A percentile compares a stretch with the other conserved stretches of the same genome.
phyloP scores from a whole-genome alignment of 176 grass and related monocot genomes.

The Puya raimondii region DNA sequence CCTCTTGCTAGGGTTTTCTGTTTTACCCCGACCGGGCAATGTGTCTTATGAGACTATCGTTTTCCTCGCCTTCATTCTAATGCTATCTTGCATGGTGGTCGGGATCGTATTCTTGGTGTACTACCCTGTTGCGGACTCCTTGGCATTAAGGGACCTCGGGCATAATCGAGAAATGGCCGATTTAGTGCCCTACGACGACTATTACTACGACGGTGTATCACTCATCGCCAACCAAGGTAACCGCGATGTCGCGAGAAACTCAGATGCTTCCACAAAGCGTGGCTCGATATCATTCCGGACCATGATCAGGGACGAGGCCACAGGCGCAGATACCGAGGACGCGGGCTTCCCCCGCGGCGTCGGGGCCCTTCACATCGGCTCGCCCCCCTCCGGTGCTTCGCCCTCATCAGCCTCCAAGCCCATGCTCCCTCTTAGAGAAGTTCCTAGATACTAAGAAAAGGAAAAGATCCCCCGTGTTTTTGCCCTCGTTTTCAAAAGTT shows the following conservation, averaged over 20 bases:
- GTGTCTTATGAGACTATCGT: conserved; percentile 49
- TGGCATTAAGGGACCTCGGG: conserved; percentile 41
- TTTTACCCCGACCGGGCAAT: conserved; percentile 43
- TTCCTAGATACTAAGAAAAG: conserved; percentile 43
- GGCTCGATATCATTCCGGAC: conserved; percentile 70
- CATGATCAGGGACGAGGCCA: conserved; percentile 59
- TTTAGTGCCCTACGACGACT: conserved; percentile 85
- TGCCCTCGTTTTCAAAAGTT: conserved; percentile 27
- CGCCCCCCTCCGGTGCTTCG: conserved; percentile 43
- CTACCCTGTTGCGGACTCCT: conserved; percentile 67
- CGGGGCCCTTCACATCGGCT: conserved; percentile 33
- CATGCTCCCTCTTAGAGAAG: conserved; percentile 81
- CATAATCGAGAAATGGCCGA: conserved; percentile 37
- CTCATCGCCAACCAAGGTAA: conserved; percentile 65
- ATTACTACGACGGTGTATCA: conserved; percentile 62
- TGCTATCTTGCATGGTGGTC: conserved; percentile 48
- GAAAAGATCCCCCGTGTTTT: conserved; percentile 20
- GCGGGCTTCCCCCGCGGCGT: conserved; percentile 31
- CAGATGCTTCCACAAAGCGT: conserved; percentile 57
- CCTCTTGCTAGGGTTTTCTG: conserved; percentile 78
- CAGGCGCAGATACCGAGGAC: conserved; percentile 41
- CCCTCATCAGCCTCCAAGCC: conserved; percentile 36
- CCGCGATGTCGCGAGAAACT: conserved; percentile 54
- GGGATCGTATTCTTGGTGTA: conserved; percentile 78
- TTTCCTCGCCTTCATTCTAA: conserved; percentile 71